Conservation (phyloP, 371 early-diverging fungal genomes). For the Mortierella sp. region DNA sequence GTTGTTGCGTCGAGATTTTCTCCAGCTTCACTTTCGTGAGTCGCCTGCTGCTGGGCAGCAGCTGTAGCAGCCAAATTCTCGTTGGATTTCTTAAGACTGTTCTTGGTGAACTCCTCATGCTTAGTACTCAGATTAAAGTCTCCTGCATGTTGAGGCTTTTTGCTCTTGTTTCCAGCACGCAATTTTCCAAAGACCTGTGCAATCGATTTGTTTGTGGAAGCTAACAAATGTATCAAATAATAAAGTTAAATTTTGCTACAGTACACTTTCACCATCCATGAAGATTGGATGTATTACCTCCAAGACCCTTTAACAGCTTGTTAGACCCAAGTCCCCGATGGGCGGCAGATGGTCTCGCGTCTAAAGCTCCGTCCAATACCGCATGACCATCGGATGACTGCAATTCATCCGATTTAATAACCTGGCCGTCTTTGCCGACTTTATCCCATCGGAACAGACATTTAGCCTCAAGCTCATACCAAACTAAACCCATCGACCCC, state of each 20-base stretch:
- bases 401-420: neutral
- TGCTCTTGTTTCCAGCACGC: conserved; percentile 32
- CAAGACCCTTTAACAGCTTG: conserved; percentile 20
- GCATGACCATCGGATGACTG: neutral
- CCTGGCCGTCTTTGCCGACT: conserved; percentile 24
- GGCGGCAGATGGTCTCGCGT: neutral
- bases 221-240: neutral
- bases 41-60: neutral
- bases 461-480: conserved; percentile 57
- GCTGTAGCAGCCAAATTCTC: neutral
- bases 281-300: conserved; percentile 1
- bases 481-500: conserved; percentile 49
- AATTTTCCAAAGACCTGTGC: conserved; percentile 38
- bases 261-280: too few species aligned
- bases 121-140: conserved; percentile 31
- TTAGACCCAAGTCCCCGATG: conserved; percentile 2
- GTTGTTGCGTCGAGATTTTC: neutral
- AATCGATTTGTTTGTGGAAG: conserved; percentile 30
- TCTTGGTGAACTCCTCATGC: conserved; percentile 37
- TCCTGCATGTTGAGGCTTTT: conserved; percentile 28
- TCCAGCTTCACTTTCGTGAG: neutral
- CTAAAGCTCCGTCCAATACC: neutral
- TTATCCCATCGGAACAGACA: conserved; percentile 54
- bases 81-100: conserved; percentile 21
- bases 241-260: neutral